Evolutionary conservation across 768 basidiomycete genomes (phyloP), one percentile per base, ranked within the genome.

Genomic region (Lactifluus volemus): DNA sequence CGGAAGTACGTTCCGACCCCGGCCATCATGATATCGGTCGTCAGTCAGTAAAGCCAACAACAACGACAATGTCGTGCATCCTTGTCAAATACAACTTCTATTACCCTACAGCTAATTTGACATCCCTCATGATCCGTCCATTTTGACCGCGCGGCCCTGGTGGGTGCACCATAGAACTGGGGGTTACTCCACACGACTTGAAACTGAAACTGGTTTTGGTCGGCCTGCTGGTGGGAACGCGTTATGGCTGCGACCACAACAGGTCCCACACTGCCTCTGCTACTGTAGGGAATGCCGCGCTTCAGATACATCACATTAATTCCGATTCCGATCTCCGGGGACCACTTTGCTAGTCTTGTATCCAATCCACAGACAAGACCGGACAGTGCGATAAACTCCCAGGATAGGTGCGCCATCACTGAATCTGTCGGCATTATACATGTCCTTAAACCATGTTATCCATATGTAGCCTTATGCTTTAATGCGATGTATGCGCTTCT

Each of bases 1-100:
- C 49, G 52, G 47, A 49, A 49, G 47, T 36, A 63, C 45, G 61
- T 58, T 53, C 48, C 48, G 56, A 52, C 52, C 41, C n/a, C 17
- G 21, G 49, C 49, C 21, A 51, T 34, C 21, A n/a, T n/a, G n/a
- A n/a, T n/a, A n/a, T n/a, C n/a, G n/a, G n/a, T n/a, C n/a, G n/a
- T n/a, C n/a, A n/a, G n/a, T 58, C 56, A n/a, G 52, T 10, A 32
- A 25, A n/a, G n/a, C 39, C 25, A 25, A 25, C 25, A 25, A 25
- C 25, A 2, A 25, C 25, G 42, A 45, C 15, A 44, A 44, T 29
- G 14, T 12, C 21, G 2, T 30, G 30, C 49, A 48, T 21, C 53
- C 44, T 58, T 62, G 61, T 53, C 61, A 58, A 39, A n/a, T 21
- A 41, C 34, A 34, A 30, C 21, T 12, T 1, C 47, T n/a, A n/a